These are phyloP conservation scores for Fusarium solani-melongenae DNA, from an alignment of 2,329 filamentous ascomycete genomes.

Conservation along the genomic window DNA sequence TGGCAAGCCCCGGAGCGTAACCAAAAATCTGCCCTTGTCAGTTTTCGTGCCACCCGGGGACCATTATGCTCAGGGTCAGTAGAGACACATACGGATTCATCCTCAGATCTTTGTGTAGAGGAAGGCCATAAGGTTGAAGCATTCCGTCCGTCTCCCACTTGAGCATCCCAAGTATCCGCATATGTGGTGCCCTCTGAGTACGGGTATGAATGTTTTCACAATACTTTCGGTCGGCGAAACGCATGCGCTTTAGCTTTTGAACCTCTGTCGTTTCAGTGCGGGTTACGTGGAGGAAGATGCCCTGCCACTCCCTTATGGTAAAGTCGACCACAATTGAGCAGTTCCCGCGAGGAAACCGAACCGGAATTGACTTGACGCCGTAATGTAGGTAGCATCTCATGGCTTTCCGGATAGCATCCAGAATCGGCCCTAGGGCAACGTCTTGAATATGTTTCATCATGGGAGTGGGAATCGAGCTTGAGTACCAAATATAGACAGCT, in stretches of 20 bases:
- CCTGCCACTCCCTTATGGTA: conserved; percentile 8
- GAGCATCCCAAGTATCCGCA: conserved; percentile 20
- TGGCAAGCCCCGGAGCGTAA: neutral
- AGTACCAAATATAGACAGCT: conserved; percentile 44
- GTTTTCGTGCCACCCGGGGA: neutral
- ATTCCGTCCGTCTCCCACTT: conserved; percentile 40
- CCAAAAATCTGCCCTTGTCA: conserved; percentile 31
- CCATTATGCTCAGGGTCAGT: neutral
- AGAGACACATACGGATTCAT: conserved; percentile 39
- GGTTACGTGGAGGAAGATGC: neutral
- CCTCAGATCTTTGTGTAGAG: conserved; percentile 17
- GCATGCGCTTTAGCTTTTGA: neutral
- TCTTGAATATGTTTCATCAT: conserved; percentile 18
- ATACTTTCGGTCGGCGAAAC: conserved; percentile 12
- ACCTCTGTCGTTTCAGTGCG: neutral
- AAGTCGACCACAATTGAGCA: conserved; percentile 10
- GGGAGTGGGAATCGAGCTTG: conserved; percentile 23
- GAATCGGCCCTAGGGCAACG: conserved; percentile 3
- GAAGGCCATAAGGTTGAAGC: conserved; percentile 38
- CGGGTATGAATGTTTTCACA: conserved; percentile 4
- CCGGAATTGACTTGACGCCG: neutral
- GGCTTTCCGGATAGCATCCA: neutral
- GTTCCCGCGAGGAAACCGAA: conserved; percentile 1
- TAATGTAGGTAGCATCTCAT: neutral
- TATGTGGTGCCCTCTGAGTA: conserved; percentile 28